phyloP scores from a whole-genome alignment of 2,329 filamentous ascomycete genomes.

The Arthroderma sp. region DNA sequence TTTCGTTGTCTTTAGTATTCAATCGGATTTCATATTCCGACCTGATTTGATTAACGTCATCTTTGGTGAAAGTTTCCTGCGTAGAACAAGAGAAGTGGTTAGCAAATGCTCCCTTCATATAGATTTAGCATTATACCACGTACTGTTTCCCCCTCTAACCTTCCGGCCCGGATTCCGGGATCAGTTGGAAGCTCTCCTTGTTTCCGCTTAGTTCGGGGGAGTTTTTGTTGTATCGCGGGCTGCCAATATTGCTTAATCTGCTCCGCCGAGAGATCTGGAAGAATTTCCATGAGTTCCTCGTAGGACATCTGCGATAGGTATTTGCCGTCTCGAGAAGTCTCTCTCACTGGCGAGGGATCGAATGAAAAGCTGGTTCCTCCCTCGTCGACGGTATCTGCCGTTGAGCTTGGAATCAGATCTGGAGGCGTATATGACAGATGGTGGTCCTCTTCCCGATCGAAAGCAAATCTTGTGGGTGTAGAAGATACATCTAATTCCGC shows the following conservation, averaged over 20 bases:
- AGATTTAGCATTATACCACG: not conserved
- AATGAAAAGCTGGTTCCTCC: not conserved
- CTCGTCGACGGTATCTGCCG: not conserved
- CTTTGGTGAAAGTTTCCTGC: constrained; percentile 1
- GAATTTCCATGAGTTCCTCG: constrained; percentile 8
- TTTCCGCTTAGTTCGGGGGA: not conserved
- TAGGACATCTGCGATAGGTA: constrained; percentile 5
- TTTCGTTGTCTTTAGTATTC: constrained; percentile 7
- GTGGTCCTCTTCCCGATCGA: constrained; percentile 1
- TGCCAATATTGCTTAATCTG: constrained; percentile 10
- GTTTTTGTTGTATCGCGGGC: constrained; percentile 5
- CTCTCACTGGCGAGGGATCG: not conserved
- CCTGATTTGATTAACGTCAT: constrained; percentile 4
- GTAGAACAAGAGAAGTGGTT: not conserved
- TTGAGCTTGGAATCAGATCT: constrained; percentile 2
- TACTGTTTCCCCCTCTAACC: no score
- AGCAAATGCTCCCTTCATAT: not conserved
- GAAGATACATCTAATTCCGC: constrained; percentile 6
- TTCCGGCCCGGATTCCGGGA: no score
- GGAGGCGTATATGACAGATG: constrained; percentile 1
- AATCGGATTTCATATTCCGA: constrained; percentile 7
- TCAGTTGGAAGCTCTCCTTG: no score
- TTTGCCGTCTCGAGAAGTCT: constrained; percentile 4
- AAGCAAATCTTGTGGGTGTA: constrained; percentile 4
- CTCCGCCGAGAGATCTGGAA: constrained; percentile 7